phyloP scores from a whole-genome alignment of 345 rosid species.

The Garcia nutans region DNA sequence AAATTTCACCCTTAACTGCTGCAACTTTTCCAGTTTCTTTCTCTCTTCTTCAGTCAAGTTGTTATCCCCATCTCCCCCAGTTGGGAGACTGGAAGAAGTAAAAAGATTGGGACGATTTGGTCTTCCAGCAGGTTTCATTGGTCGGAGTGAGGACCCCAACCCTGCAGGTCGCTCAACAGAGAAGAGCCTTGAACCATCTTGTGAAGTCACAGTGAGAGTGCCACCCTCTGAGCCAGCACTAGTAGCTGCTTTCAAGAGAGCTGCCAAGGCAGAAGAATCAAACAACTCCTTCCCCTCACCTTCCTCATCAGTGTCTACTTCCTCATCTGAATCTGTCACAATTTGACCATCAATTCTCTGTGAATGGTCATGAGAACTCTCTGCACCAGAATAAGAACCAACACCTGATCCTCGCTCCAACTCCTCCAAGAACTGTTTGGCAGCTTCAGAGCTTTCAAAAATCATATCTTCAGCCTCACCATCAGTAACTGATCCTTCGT shows the following conservation, averaged over 20 bases:
- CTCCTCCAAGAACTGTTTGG: slow-evolving; percentile 78
- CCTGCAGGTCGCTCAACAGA: slow-evolving; percentile 94
- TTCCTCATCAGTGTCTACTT: slow-evolving; percentile 77
- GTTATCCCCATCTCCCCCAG: slow-evolving; percentile 47
- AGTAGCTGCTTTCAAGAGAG: slow-evolving; percentile 88
- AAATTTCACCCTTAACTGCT: slow-evolving; percentile 69
- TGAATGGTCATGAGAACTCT: slow-evolving; percentile 43
- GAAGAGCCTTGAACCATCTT: slow-evolving; percentile 88
- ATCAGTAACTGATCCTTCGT: slow-evolving; percentile 51
- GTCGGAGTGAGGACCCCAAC: slow-evolving; percentile 73
- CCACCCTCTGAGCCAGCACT: slow-evolving; percentile 64
- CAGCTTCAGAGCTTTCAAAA: slow-evolving; percentile 78
- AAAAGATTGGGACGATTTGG: slow-evolving; percentile 57
- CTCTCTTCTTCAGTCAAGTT: slow-evolving; percentile 84
- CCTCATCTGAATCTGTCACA: slow-evolving; percentile 56
- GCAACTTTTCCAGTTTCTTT: slow-evolving; percentile 75
- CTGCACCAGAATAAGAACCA: slow-evolving; percentile 55
- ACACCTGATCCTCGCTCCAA: slow-evolving; percentile 42
- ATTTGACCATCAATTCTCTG: slow-evolving; percentile 76
- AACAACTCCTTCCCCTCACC: slow-evolving; percentile 81
- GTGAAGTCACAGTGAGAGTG: slow-evolving; percentile 61
- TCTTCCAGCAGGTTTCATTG: slow-evolving; percentile 63
- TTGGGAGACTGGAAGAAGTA: slow-evolving; percentile 39
- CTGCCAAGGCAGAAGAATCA: slow-evolving; percentile 88
- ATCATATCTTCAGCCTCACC: slow-evolving; percentile 63